phyloP scores from a whole-genome alignment of 2,329 filamentous ascomycete species.

The Paraphaeosphaeria sporulosa region DNA sequence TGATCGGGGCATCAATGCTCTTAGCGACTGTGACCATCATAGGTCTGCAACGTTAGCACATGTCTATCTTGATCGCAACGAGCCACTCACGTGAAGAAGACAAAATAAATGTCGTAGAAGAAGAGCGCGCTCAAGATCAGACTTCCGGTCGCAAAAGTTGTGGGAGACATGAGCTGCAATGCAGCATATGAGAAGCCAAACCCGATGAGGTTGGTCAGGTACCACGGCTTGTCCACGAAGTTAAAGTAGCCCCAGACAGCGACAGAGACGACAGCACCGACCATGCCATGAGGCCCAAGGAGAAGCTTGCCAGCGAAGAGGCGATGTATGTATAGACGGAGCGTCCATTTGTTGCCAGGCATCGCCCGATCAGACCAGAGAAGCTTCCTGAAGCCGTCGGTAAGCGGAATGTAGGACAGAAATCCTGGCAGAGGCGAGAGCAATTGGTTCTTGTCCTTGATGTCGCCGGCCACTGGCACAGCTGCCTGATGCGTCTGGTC shows the following conservation, averaged over 20 bases:
- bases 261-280: constrained; percentile 64
- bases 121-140: constrained; percentile 82
- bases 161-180: constrained; percentile 85
- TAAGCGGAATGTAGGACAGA: constrained; percentile 57
- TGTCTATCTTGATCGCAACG: background rate
- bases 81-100: constrained; percentile 76
- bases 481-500: constrained; percentile 44
- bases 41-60: constrained; percentile 58
- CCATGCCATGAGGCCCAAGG: constrained; percentile 61
- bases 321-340: constrained; percentile 64
- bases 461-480: constrained; percentile 37
- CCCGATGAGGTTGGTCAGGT: constrained; percentile 84
- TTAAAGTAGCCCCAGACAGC: constrained; percentile 70
- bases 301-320: constrained; percentile 59
- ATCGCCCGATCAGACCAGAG: constrained; percentile 61
- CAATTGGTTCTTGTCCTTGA: constrained; percentile 29
- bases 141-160: constrained; percentile 82
- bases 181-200: constrained; percentile 86
- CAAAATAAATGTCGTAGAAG: constrained; percentile 94
- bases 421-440: constrained; percentile 61
- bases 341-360: constrained; percentile 58
- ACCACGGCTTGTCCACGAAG: constrained; percentile 68
- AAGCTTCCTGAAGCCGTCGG: constrained; percentile 37
- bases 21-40: constrained; percentile 90
- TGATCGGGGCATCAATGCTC: constrained; percentile 89